A percentile compares a stretch with the other conserved stretches of the same genome.
phyloP scores from a whole-genome alignment of 2,329 filamentous ascomycete genomes.

The Sclerotinia trifoliorum region DNA sequence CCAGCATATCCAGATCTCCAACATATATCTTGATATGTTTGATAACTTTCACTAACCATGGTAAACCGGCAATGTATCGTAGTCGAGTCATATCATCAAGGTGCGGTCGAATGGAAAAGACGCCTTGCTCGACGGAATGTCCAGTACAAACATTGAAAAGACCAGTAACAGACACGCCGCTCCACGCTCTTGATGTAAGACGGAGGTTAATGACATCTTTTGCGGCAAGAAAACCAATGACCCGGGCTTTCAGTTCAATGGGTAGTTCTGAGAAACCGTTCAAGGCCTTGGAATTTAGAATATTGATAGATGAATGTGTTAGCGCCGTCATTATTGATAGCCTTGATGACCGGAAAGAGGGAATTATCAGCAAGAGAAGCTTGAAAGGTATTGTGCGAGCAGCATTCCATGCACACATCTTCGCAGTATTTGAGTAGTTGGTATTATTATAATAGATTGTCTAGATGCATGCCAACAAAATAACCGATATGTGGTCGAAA shows the following conservation, averaged over 20 bases:
- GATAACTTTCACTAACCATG: conserved; percentile 18
- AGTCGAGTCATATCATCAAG: conserved; percentile 19
- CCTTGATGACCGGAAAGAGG: too few species aligned
- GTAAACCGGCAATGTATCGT: neutral
- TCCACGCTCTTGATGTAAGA: conserved; percentile 1
- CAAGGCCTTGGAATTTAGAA: neutral
- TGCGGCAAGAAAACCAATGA: conserved; percentile 14
- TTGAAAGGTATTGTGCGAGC: neutral
- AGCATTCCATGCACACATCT: too few species aligned
- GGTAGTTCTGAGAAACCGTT: neutral
- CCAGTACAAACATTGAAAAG: conserved; percentile 10
- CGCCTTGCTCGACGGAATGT: neutral
- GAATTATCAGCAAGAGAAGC: neutral
- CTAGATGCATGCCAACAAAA: neutral
- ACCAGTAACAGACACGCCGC: conserved; percentile 7
- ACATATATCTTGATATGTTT: conserved; percentile 20
- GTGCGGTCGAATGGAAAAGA: conserved; percentile 15
- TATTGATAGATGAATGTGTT: too few species aligned
- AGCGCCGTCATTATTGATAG: neutral
- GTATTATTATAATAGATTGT: too few species aligned
- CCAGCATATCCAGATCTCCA: conserved; percentile 20
- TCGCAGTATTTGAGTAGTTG: too few species aligned
- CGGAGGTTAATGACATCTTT: conserved; percentile 16
- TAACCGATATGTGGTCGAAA: neutral
- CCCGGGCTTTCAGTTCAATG: conserved; percentile 11